Evolutionary conservation across 1,139 yeast genomes (phyloP).

Genomic region (Lodderomyces parapsilosis): DNA sequence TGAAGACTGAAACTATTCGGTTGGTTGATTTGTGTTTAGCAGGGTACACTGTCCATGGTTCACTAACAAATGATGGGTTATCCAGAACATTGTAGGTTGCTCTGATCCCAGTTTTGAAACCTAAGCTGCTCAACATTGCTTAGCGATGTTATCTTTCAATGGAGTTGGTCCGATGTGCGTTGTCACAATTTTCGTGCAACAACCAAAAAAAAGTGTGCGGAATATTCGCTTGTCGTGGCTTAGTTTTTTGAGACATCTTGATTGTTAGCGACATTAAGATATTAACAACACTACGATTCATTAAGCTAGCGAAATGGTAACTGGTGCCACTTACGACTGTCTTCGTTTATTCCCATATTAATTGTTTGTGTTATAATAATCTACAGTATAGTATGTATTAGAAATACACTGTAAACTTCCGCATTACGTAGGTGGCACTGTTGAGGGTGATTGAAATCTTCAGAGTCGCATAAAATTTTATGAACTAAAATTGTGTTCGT

Average conservation of each 20-base stretch:
- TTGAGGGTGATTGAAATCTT: too few species aligned
- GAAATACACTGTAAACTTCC: too few species aligned
- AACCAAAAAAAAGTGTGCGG: neutral
- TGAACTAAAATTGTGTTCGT: too few species aligned
- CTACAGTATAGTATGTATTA: too few species aligned
- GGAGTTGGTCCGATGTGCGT: neutral
- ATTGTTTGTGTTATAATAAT: too few species aligned
- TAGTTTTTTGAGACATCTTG: neutral
- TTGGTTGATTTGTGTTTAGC: slow-evolving; percentile 69
- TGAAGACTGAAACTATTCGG: slow-evolving; percentile 73
- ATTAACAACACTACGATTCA: too few species aligned
- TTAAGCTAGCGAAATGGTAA: too few species aligned
- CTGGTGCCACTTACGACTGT: too few species aligned
- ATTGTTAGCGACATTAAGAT: neutral
- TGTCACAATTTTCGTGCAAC: neutral
- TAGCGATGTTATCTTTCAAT: neutral
- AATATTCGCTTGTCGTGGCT: neutral
- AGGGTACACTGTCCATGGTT: slow-evolving; percentile 84
- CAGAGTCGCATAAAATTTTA: too few species aligned
- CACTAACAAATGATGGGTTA: slow-evolving; percentile 71
- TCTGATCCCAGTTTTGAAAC: slow-evolving; percentile 65
- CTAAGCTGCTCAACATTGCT: slow-evolving; percentile 22
- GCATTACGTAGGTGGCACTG: too few species aligned
- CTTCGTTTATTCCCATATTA: too few species aligned
- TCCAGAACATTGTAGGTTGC: slow-evolving; percentile 72